Evolutionary conservation across 2,329 filamentous ascomycete genomes (phyloP), one percentile per base, ranked within the genome.

Genomic region (Arthrobotrys musiformis): DNA sequence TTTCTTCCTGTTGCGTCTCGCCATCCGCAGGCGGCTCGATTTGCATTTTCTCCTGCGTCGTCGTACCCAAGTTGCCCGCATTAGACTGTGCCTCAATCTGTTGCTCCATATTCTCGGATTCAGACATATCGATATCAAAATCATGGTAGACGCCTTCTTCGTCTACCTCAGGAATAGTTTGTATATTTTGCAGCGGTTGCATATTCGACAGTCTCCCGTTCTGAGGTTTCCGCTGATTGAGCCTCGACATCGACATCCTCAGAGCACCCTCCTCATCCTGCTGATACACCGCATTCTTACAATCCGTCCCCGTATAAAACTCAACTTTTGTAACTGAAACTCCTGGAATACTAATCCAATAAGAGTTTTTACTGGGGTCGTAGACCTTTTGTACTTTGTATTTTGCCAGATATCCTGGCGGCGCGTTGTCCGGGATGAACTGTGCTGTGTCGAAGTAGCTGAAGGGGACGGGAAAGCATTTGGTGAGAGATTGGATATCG

Each of bases 241-340:
- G 17, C 11, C 28, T 68, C 48, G 42, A 60, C 44, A 28, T 46
- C 13, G 70, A 67, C n/a, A 60, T 26, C 24, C 13, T 58, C n/a
- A 68, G 30, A 17, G 54, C 54, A 4, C 26, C 63, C 40, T 60
- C 26, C 13, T 63, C 33, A 35, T 75, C 70, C 33, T 48, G 44
- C 22, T 75, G 52, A 17, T 69, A 75, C 19, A 75, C 52, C 4
- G 63, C 63, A 42, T 75, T 69, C 17, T 58, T 69, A 28, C 63
- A 75, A 37, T 68, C 64, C n/a, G 62, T 40, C 9, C 70, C 70
- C n/a, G 70, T 75, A 24, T 69, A 75, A 24, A 75, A 58, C 15
- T 75, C 63, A 24, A 75, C 63, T 40, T 58, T 63, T n/a, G 30
- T 69, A 19, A 75, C 63, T 0, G 33, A 48, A 9, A 46, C 50